phyloP scores from a whole-genome alignment of 2,329 filamentous ascomycete species.

The Fusarium metavorans region DNA sequence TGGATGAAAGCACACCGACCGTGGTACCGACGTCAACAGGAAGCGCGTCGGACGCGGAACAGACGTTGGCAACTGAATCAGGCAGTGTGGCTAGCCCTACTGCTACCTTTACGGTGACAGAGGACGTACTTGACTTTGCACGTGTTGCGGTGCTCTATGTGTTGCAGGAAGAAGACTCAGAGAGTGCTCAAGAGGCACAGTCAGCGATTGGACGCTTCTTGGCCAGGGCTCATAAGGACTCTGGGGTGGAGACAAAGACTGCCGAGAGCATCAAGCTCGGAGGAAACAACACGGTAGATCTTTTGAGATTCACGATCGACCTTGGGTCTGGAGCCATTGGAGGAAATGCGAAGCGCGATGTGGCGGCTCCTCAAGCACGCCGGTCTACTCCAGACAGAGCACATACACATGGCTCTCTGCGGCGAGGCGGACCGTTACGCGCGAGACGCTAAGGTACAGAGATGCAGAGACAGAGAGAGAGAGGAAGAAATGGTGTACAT shows the following conservation, averaged over 20 bases:
- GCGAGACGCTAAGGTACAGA: constrained; percentile 2
- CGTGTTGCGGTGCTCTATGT: constrained; percentile 72
- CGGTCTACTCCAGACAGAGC: neutral
- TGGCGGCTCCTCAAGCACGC: constrained; percentile 3
- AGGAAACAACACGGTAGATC: constrained; percentile 60
- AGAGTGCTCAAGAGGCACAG: constrained; percentile 67
- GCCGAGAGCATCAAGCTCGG: constrained; percentile 58
- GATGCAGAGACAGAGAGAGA: neutral
- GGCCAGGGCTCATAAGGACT: constrained; percentile 49
- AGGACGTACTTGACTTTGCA: constrained; percentile 72
- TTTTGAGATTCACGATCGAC: constrained; percentile 61
- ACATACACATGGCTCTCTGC: constrained; percentile 3
- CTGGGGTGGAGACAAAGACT: constrained; percentile 49
- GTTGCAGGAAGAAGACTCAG: constrained; percentile 65
- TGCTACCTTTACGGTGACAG: constrained; percentile 61
- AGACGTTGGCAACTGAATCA: constrained; percentile 30
- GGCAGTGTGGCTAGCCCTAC: constrained; percentile 12
- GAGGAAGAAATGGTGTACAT: constrained; percentile 37
- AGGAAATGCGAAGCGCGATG: constrained; percentile 38
- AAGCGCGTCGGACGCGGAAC: constrained; percentile 9
- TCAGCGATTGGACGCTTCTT: constrained; percentile 67
- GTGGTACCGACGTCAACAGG: constrained; percentile 22
- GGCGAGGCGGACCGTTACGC: constrained; percentile 19
- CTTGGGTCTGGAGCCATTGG: constrained; percentile 48
- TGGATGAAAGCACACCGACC: constrained; percentile 38